A percentile compares a stretch with the other conserved stretches of the same genome.
Conservation (phyloP, 2,329 filamentous ascomycete genomes). For the Stemphylium vesicarium region DNA sequence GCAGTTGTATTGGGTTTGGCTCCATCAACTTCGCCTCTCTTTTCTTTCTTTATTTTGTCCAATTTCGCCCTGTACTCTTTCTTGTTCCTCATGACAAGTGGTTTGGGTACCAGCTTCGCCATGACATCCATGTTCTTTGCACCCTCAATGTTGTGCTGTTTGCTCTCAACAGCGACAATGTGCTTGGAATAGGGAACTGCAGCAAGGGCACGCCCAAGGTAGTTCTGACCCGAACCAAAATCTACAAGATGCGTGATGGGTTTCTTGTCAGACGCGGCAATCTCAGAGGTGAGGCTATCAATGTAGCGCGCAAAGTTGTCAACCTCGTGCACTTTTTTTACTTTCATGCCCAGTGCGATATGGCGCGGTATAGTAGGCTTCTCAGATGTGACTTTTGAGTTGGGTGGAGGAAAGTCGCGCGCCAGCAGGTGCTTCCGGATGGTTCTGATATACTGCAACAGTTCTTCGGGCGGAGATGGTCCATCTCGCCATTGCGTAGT, state of each 20-base stretch:
- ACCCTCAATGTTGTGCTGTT: conserved; percentile 82
- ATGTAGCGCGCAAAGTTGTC: conserved; percentile 88
- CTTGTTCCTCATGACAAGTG: conserved; percentile 79
- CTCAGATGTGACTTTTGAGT: conserved; percentile 39
- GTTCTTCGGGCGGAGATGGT: conserved; percentile 56
- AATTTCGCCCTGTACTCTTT: conserved; percentile 69
- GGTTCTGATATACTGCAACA: conserved; percentile 74
- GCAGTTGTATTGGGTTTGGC: not conserved
- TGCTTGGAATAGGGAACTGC: conserved; percentile 84
- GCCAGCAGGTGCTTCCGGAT: conserved; percentile 73
- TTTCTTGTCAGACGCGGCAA: conserved; percentile 44
- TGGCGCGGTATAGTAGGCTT: conserved; percentile 69
- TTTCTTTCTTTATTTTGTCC: conserved; percentile 50
- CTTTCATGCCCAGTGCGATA: conserved; percentile 88
- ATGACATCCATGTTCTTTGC: conserved; percentile 84
- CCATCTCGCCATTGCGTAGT: conserved; percentile 51
- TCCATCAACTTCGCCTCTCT: conserved; percentile 37
- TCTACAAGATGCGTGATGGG: conserved; percentile 86
- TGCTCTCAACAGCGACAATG: conserved; percentile 89
- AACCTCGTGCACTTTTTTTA: conserved; percentile 95
- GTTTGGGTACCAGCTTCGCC: conserved; percentile 76
- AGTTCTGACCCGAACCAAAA: conserved; percentile 96
- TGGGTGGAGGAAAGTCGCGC: conserved; percentile 61
- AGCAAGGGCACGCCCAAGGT: conserved; percentile 86
- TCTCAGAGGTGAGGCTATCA: conserved; percentile 66